Conservation (phyloP, 2,329 filamentous ascomycete species). For the Sporothrix brasiliensis region DNA sequence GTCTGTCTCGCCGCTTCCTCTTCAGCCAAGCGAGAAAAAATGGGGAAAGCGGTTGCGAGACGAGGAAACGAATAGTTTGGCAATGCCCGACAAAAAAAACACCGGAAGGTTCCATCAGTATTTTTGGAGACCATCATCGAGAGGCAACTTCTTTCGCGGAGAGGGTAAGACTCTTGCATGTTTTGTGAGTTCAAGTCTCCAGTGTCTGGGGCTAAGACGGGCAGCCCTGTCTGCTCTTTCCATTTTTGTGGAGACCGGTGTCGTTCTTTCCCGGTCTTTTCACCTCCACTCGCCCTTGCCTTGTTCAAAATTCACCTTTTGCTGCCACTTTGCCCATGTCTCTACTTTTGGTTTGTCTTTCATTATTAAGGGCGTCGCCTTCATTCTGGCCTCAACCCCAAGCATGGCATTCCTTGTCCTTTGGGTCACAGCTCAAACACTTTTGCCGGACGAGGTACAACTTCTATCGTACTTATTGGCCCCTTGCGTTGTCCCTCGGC, state of each 20-base stretch:
- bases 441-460: not conserved
- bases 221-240: not conserved
- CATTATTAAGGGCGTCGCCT: not conserved
- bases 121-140: not conserved
- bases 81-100: not conserved
- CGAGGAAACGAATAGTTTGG: not conserved
- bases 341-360: not conserved
- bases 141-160: not conserved
- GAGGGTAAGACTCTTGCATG: not conserved
- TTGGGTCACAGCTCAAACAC: not conserved
- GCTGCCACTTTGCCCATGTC: not conserved
- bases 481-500: constrained; percentile 21
- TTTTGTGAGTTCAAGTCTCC: not conserved
- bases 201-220: constrained; percentile 15
- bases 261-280: constrained; percentile 12
- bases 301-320: not conserved
- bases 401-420: not conserved
- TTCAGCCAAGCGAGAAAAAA: not conserved
- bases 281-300: constrained; percentile 4
- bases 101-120: not conserved
- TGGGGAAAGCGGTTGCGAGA: not conserved
- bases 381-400: no score
- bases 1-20: constrained; percentile 4
- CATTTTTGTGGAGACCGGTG: constrained; percentile 7
- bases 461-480: not conserved